A percentile compares a stretch with the other conserved stretches of the same genome.
phyloP scores from a whole-genome alignment of 208 protist genomes.

The Trichomonas vaginalis region DNA sequence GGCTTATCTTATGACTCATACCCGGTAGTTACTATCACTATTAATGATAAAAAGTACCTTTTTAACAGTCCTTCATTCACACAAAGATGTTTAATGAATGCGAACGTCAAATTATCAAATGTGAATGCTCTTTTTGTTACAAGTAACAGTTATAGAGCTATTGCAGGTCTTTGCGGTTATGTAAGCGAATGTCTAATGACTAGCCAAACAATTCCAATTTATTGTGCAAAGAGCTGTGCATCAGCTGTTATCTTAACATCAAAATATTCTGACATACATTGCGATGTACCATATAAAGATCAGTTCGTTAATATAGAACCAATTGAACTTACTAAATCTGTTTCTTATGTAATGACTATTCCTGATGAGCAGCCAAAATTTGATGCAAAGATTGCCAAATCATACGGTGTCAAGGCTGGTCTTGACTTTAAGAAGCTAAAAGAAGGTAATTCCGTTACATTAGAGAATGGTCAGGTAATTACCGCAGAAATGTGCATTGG shows the following conservation, averaged over 20 bases:
- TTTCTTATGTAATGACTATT: neutral
- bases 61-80: neutral
- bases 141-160: neutral
- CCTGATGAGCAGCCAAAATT: neutral
- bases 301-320: neutral
- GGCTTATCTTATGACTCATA: neutral
- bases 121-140: neutral
- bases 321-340: neutral
- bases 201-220: neutral
- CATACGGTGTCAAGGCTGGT: neutral
- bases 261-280: neutral
- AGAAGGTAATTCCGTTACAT: neutral
- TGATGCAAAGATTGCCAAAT: neutral
- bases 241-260: neutral
- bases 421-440: neutral
- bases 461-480: neutral
- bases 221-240: neutral
- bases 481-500: neutral
- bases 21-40: neutral
- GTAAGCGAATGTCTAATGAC: neutral
- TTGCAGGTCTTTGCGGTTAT: neutral
- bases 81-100: neutral
- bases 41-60: neutral
- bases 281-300: neutral
- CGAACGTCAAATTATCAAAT: neutral